Evolutionary conservation across 208 protist species (phyloP), one percentile per base, ranked within the genome.

Genomic region (Crithidia acanthocephali): DNA sequence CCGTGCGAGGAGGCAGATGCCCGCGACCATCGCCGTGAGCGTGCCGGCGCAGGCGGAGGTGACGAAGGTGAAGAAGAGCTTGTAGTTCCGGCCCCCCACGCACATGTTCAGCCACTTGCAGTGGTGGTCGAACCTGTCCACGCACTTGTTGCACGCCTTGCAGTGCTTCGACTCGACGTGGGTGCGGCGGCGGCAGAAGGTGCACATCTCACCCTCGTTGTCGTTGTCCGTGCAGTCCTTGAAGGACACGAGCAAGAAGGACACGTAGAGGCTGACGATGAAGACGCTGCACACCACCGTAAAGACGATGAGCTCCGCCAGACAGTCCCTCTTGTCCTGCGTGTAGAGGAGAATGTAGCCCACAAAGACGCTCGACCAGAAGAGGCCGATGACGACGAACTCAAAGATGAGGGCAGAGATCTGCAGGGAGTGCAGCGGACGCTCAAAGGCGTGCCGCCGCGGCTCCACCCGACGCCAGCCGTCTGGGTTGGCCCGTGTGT

Each of bases 81-180:
- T 59, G 74, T 97, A 98, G 74, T 98, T 97, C 27, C 74, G 78
- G 16, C 52, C 40, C 8, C 94, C 94, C 32, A 98, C 84, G 69
- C 94, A 98, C 72, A 88, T 86, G 76, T 97, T 97, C 37, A 98
- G 60, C 93, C 94, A 98, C 77, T 92, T 92, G 71, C 94, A 98
- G 73, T 98, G 94, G 67, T 98, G 94, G 61, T 98, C 94, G 71
- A 98, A 97, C 33, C 81, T 76, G 37, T 56, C 64, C 7, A 96
- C 83, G 62, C 94, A 98, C 77, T 94, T 94, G 69, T 95, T 95
- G 71, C 94, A 98, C 44, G 83, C 67, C 74, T 92, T 91, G 80
- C 94, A 98, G 72, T 98, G 94, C 63, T 95, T 94, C 35, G 86
- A 87, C 48, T 72, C 66, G 16, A 77, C 30, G 40, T 72, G 37